Evolutionary conservation across 306 rosid genomes (phyloP).

Genomic region (Pterocarpus santalinus): DNA sequence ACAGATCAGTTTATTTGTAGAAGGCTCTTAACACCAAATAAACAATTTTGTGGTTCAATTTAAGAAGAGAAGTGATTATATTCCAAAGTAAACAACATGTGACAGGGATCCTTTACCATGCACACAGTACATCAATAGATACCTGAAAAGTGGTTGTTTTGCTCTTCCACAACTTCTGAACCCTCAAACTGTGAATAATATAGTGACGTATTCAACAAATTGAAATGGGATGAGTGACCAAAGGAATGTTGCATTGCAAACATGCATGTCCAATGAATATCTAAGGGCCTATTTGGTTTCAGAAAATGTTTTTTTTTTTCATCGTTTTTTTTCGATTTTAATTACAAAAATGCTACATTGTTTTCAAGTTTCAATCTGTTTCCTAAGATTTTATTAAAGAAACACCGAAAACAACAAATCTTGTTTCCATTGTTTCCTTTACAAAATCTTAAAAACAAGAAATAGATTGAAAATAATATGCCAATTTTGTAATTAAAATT

Average conservation of each 20-base stretch:
- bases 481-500: too few species aligned
- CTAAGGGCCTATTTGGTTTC: too few species aligned
- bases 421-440: too few species aligned
- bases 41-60: constrained; percentile 1
- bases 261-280: constrained; percentile 37
- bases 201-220: constrained; percentile 40
- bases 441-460: too few species aligned
- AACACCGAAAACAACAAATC: too few species aligned
- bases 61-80: constrained; percentile 2
- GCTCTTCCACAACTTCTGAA: constrained; percentile 81
- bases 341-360: too few species aligned
- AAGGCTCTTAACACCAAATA: constrained; percentile 5
- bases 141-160: constrained; percentile 92
- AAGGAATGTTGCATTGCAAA: constrained; percentile 42
- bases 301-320: too few species aligned
- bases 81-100: constrained; percentile 2
- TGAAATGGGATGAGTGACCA: constrained; percentile 40
- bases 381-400: too few species aligned
- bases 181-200: constrained; percentile 83
- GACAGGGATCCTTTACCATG: not conserved
- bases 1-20: constrained; percentile 7
- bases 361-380: too few species aligned
- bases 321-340: too few species aligned
- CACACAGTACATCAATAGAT: constrained; percentile 31
- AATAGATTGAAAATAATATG: too few species aligned